Base-by-base conservation (phyloP, 257 asterid genomes). In the Ligustrum vulgare region DNA sequence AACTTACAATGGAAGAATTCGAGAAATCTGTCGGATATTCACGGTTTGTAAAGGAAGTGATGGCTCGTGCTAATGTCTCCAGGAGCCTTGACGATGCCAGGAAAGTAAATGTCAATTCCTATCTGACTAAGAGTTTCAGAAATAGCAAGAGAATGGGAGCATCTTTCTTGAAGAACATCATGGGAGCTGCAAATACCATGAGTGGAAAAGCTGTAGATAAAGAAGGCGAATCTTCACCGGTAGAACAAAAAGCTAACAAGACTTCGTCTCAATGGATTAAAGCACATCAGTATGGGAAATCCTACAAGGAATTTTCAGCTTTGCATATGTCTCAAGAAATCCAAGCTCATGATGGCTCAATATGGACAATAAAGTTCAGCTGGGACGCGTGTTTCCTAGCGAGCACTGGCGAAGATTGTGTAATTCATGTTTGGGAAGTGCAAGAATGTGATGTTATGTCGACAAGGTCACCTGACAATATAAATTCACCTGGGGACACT, bases 381-480 rank as follows among this genome's bases (percentile, higher is more conserved):
- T 73, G 25, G 2, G 96, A 95, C 33, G 89, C 91, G 6, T 87
- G 82, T 72, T 86, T 87, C 33, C 87, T 95, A 67, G 98, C 98
- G 0, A 93, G 89, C 43, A 96, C 94, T 0, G 99, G 98, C n/a
- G 96, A 93, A 83, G 98, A 95, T 79, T 80, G 84, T 76, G 75
- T 82, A 37, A 87, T 95, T 71, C 99, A 86, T 72, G 83, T 95
- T 2, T 95, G 99, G 99, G 97, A 95, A 84, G 98, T 95, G 64
- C 98, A 91, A 77, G 98, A 92, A 70, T 95, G 94, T 32, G 99
- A 91, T 2, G 90, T 94, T 69, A 72, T n/a, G 63, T 54, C 63
- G n/a, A 54, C 63, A 54, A 54, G 71, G 49, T 63, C 86, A 1
- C 62, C 34, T 0, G 94, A 93, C 72, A 93, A 88, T 78, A 3